A percentile compares a stretch with the other conserved stretches of the same genome.
Conservation (phyloP, 495 filamentous ascomycete species). For the Geoglossum glabrum region DNA sequence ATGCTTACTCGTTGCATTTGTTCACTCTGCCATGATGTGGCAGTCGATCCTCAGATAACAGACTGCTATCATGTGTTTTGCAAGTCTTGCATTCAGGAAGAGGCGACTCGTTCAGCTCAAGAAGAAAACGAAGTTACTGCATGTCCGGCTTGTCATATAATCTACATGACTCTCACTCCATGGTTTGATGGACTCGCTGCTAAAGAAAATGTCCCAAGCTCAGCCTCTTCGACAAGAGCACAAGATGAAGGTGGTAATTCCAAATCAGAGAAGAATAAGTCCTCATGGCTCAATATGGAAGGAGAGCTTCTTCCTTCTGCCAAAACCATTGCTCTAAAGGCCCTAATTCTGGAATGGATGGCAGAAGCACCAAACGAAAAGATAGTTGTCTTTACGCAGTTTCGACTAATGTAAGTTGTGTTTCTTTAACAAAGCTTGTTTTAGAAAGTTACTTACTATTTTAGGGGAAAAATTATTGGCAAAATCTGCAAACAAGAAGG, state of each 20-base stretch:
- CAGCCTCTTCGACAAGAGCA: neutral
- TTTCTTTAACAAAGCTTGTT: neutral
- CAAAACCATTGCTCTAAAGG: conserved; percentile 20
- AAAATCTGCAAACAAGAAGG: conserved; percentile 1
- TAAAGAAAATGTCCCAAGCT: neutral
- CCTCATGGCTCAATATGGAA: conserved; percentile 15
- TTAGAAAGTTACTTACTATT: neutral
- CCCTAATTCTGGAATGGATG: conserved; percentile 19
- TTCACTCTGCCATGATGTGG: neutral
- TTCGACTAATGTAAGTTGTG: conserved; percentile 9
- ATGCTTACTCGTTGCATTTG: conserved; percentile 5
- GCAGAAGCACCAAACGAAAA: conserved; percentile 15
- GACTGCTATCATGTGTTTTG: conserved; percentile 7
- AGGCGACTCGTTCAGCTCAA: neutral
- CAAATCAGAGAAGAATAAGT: neutral
- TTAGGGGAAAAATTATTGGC: neutral
- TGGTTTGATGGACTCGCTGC: neutral
- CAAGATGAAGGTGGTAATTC: neutral
- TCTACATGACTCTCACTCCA: neutral
- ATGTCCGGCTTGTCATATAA: neutral
- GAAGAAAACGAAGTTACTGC: neutral
- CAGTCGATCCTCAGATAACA: conserved; percentile 1
- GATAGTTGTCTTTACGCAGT: conserved; percentile 23
- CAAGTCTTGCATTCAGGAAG: neutral
- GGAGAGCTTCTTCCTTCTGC: conserved; percentile 17